Conservation (phyloP, 169 alveolate genomes). For the Eimeria sp. region DNA sequence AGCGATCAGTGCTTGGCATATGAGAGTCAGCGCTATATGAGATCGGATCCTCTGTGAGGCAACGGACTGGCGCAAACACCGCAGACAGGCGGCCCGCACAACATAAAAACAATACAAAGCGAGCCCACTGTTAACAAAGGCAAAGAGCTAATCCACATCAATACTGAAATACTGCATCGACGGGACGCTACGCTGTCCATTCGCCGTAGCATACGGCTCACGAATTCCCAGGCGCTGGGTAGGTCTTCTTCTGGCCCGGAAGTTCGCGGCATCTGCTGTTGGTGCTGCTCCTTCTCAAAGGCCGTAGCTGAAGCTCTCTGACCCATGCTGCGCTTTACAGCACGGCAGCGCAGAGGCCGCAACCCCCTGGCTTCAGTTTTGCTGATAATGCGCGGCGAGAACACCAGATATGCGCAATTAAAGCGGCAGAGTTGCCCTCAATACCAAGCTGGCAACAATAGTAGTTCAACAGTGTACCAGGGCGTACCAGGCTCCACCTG, state of each 20-base stretch:
- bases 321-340: conserved; percentile 30
- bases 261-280: conserved; percentile 25
- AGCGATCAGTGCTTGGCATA: background rate
- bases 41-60: background rate
- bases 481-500: background rate
- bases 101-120: background rate
- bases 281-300: background rate
- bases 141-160: background rate
- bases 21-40: background rate
- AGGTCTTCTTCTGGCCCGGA: conserved; percentile 9
- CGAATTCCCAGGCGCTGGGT: conserved; percentile 21
- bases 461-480: background rate
- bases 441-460: background rate
- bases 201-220: background rate
- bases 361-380: background rate
- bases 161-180: background rate
- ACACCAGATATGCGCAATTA: background rate
- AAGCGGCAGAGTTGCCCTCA: background rate
- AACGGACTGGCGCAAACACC: conserved; percentile 33
- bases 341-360: conserved; percentile 11
- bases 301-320: background rate
- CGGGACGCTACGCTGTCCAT: background rate
- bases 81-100: conserved; percentile 4
- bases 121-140: background rate
- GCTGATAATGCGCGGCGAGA: background rate